phyloP scores from a whole-genome alignment of 352 stramenopile genomes.

The Phytophthora sansomeana region DNA sequence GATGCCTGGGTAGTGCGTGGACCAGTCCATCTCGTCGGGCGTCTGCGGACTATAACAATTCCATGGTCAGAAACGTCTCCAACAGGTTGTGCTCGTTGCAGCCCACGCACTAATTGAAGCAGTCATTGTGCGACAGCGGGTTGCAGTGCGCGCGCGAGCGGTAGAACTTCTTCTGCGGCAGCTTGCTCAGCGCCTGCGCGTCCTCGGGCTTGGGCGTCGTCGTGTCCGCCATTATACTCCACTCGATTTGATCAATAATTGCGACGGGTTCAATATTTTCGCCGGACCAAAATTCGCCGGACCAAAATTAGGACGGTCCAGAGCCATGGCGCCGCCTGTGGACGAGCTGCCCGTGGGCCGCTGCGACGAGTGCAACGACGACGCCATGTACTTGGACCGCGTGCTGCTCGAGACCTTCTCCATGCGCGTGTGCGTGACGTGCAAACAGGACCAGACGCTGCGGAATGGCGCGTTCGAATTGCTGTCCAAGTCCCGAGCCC shows the following conservation, averaged over 20 bases:
- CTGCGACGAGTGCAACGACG: slow-evolving; percentile 61
- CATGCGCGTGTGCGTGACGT: slow-evolving; percentile 63
- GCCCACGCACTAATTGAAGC: slow-evolving; percentile 92
- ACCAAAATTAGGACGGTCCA: too few relatives aligned
- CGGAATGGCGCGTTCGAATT: slow-evolving; percentile 65
- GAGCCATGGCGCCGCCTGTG: slow-evolving; percentile 3
- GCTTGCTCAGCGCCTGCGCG: slow-evolving; percentile 46
- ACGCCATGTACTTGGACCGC: slow-evolving; percentile 57
- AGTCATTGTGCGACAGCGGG: slow-evolving; percentile 97
- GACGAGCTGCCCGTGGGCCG: slow-evolving; percentile 40
- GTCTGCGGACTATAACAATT: slow-evolving; percentile 67
- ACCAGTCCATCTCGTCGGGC: slow-evolving; percentile 94
- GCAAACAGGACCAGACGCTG: slow-evolving; percentile 68
- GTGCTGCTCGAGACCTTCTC: slow-evolving; percentile 62
- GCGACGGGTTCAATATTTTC: too few relatives aligned
- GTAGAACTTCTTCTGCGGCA: slow-evolving; percentile 97
- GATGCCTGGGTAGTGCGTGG: slow-evolving; percentile 91
- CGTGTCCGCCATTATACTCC: slow-evolving; percentile 41
- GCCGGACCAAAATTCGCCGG: too few relatives aligned
- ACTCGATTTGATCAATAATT: too few relatives aligned
- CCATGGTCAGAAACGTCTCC: not conserved
- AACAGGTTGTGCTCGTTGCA: not conserved
- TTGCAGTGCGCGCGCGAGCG: slow-evolving; percentile 97
- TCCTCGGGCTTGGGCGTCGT: slow-evolving; percentile 20
- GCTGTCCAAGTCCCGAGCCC: slow-evolving; percentile 65